These are phyloP conservation scores for Tolypocladium ovalisporum DNA, from an alignment of 2,329 filamentous ascomycete genomes.

Conservation along the genomic window DNA sequence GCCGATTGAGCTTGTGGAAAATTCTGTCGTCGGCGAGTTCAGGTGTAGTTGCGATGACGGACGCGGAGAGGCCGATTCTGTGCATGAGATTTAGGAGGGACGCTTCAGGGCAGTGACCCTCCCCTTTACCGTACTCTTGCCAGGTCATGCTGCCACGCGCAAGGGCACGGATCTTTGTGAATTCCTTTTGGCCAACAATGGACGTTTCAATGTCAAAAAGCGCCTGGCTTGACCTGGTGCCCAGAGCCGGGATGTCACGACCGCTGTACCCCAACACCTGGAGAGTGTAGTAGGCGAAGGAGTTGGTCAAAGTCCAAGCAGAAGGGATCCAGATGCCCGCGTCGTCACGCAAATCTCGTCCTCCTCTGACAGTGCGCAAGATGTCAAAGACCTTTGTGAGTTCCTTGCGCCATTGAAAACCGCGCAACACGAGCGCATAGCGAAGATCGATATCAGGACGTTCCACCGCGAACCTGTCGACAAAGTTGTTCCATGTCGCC, in stretches of 20 bases:
- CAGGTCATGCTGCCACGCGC: not conserved
- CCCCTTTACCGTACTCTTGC: not conserved
- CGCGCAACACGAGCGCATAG: not conserved
- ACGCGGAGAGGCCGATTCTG: not conserved
- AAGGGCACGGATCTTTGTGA: not conserved
- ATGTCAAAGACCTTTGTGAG: not conserved
- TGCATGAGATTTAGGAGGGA: not conserved
- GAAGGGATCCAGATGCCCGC: no score
- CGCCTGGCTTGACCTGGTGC: not conserved
- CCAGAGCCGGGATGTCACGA: not conserved
- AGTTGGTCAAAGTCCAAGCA: not conserved
- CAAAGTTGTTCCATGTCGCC: not conserved
- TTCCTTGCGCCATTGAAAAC: not conserved
- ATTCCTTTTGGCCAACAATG: not conserved
- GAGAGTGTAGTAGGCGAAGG: not conserved
- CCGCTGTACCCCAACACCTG: not conserved
- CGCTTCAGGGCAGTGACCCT: not conserved
- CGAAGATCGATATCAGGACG: not conserved
- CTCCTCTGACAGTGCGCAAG: not conserved
- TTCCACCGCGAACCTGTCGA: not conserved
- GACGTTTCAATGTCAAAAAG: not conserved
- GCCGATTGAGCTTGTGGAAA: not conserved
- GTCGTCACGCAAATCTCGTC: no score
- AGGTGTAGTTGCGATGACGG: not conserved
- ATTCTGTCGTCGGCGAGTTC: not conserved